Evolutionary conservation across 371 early-diverging fungal genomes (phyloP).

Genomic region (Smittium mucronatum): DNA sequence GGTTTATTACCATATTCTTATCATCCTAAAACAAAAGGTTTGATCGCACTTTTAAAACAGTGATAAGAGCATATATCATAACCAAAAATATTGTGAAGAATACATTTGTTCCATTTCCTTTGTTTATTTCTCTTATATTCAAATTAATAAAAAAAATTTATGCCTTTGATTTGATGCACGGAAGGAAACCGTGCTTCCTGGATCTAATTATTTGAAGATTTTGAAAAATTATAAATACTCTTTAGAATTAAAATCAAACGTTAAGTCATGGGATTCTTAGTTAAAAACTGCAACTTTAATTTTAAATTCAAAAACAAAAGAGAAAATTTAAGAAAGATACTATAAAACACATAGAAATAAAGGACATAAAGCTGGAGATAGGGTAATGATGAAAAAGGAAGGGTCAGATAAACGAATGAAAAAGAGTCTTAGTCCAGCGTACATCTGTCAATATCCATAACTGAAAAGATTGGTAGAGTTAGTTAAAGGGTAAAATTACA

Average conservation of each 20-base stretch:
- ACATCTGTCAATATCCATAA: neutral
- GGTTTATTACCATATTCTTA: neutral
- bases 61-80: neutral
- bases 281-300: neutral
- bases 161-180: neutral
- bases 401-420: neutral
- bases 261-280: neutral
- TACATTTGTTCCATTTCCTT: neutral
- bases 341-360: neutral
- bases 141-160: neutral
- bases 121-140: neutral
- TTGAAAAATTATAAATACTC: neutral
- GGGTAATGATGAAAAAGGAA: neutral
- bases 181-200: neutral
- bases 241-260: neutral
- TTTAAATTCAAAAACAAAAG: neutral
- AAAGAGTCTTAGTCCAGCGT: neutral
- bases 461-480: too few species aligned
- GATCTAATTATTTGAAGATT: neutral
- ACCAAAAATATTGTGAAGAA: neutral
- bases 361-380: neutral
- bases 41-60: neutral
- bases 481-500: too few species aligned
- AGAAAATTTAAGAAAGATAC: neutral
- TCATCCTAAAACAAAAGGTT: neutral